Evolutionary conservation across 495 filamentous ascomycete species (phyloP).

Genomic region (Aspergillus egyptiacus): DNA sequence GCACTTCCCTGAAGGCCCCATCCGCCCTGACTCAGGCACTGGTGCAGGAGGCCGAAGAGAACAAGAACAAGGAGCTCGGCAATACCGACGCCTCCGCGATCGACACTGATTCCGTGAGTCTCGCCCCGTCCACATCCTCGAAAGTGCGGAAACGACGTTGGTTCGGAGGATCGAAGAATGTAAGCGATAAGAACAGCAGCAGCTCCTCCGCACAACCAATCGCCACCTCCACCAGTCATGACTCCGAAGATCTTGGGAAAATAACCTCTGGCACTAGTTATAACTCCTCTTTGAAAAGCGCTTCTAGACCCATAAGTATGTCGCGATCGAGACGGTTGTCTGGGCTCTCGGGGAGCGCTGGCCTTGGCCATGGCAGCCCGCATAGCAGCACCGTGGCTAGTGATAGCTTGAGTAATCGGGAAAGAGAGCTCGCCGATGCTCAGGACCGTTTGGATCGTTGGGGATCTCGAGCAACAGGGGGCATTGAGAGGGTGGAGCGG

Average conservation of each 20-base stretch:
- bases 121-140: conserved; percentile 29
- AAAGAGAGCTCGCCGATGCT: conserved; percentile 47
- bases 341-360: conserved; percentile 14
- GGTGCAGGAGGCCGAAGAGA: conserved; percentile 20
- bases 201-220: conserved; percentile 18
- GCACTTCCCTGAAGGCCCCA: conserved; percentile 19
- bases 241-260: conserved; percentile 22
- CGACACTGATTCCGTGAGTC: conserved; percentile 28
- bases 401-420: conserved; percentile 35
- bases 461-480: conserved; percentile 34
- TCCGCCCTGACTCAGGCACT: conserved; percentile 32
- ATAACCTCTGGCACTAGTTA: conserved; percentile 20
- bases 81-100: conserved; percentile 16
- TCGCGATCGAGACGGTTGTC: conserved; percentile 26
- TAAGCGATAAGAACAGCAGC: conserved; percentile 27
- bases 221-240: conserved; percentile 18
- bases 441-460: conserved; percentile 43
- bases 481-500: conserved; percentile 39
- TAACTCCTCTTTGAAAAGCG: conserved; percentile 15
- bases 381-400: conserved; percentile 34
- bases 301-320: conserved; percentile 34
- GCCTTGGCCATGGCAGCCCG: conserved; percentile 27
- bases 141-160: conserved; percentile 36
- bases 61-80: conserved; percentile 16
- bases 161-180: conserved; percentile 39